Percentiles rank a stretch among this genome's conserved stretches.
Evolutionary conservation across 129 eudicot genomes (phyloP).

Genomic region (Flaveria sonorensis): DNA sequence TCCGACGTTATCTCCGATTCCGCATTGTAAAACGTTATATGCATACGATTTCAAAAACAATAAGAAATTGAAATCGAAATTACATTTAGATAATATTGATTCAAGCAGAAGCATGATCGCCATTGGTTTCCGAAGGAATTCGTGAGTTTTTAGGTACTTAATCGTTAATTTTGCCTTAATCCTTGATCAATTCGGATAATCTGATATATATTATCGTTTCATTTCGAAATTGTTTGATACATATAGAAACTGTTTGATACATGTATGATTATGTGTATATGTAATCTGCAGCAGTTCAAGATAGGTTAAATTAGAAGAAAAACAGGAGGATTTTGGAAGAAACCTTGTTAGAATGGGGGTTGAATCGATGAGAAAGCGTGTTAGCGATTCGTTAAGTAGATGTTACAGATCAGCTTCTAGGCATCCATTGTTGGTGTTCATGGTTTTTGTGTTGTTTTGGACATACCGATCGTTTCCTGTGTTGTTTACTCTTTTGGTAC

Average conservation of each 20-base stretch:
- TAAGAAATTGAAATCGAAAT: neutral
- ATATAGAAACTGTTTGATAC: too few relatives aligned
- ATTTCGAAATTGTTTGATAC: neutral
- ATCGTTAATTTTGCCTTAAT: neutral
- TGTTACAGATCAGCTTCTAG: conserved; percentile 57
- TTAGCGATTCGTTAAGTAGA: conserved; percentile 38
- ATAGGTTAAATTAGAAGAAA: neutral
- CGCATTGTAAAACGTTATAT: neutral
- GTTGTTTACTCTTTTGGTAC: conserved; percentile 61
- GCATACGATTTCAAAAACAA: neutral
- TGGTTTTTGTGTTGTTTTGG: conserved; percentile 50
- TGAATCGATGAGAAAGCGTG: conserved; percentile 45
- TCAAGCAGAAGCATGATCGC: conserved; percentile 14
- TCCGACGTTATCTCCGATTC: neutral
- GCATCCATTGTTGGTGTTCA: conserved; percentile 75
- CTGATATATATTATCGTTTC: neutral
- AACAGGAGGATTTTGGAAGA: neutral
- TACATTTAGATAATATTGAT: neutral
- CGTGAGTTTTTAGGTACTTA: neutral
- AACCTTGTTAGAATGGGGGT: conserved; percentile 46
- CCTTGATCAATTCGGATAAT: neutral
- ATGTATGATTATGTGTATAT: too few relatives aligned
- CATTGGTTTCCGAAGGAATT: conserved; percentile 6
- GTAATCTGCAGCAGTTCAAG: neutral
- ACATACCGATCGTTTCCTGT: conserved; percentile 63